Evolutionary conservation across 2,329 filamentous ascomycete species (phyloP), one percentile per base, ranked within the genome.

Genomic region (Fusarium robinianum): DNA sequence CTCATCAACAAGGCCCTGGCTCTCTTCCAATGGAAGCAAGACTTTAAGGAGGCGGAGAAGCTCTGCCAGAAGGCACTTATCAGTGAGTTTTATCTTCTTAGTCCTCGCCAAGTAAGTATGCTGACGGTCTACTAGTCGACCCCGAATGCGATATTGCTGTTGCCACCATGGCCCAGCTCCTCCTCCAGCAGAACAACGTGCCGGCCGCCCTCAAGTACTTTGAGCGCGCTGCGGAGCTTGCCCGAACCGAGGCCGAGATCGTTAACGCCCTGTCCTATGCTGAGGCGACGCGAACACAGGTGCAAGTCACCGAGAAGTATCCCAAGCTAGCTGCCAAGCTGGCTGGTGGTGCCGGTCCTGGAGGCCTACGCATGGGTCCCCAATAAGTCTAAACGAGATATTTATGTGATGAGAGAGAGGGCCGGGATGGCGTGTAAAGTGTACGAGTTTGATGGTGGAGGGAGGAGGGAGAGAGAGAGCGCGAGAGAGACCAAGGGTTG

Each of bases 81-180:
- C 64, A 95, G 90, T 96, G 80, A 77, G 88, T 79, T 15, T 11
- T 5, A 10, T 8, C n/a, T 22, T 49, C 6, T 34, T 17, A 40
- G 19, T 12, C 15, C 24, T 30, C 42, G 14, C 6, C 15, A 33
- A 8, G n/a, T n/a, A n/a, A n/a, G n/a, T n/a, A 32, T 52, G 53
- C 73, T 76, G 64, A 77, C 56, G 5, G 41, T 11, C 9, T 11
- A 17, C 26, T 60, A 96, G 91, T 99, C 67, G 94, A 99, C 64
- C 94, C 94, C 17, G 94, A 99, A 69, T 99, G 94, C 67, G 94
- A 99, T 64, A 99, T 99, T 64, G 94, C 94, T 27, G 94, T 99
- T 27, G 94, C 94, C 39, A 99, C 94, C 41, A 96, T 99, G 90
- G 94, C 94, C 8, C 94, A 99, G 72, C 83, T 99, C 27, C 84